These are phyloP conservation scores for Balakata baccata DNA, from an alignment of 345 rosid genomes.

Conservation along the genomic window DNA sequence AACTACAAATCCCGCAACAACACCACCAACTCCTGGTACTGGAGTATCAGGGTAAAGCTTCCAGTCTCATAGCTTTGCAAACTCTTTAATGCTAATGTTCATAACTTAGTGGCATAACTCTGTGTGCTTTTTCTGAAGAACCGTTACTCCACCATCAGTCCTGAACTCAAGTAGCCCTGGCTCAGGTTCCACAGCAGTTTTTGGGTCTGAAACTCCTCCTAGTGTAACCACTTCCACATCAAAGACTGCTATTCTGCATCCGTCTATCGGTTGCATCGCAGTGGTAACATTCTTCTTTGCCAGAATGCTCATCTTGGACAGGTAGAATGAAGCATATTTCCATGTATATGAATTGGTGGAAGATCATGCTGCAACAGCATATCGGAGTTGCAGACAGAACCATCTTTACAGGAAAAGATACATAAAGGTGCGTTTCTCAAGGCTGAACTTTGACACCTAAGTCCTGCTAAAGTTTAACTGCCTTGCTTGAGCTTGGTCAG, in stretches of 20 bases:
- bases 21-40: slow-evolving; percentile 31
- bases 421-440: slow-evolving; percentile 11
- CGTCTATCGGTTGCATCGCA: slow-evolving; percentile 23
- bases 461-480: slow-evolving; percentile 7
- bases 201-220: slow-evolving; percentile 42
- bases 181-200: slow-evolving; percentile 24
- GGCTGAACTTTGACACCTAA: neutral
- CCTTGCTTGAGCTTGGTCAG: slow-evolving; percentile 10
- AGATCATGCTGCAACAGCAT: slow-evolving; percentile 14
- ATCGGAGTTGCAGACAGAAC: slow-evolving; percentile 4
- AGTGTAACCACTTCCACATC: slow-evolving; percentile 35
- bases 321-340: slow-evolving; percentile 20
- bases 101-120: neutral
- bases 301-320: slow-evolving; percentile 22
- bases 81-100: neutral
- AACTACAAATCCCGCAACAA: slow-evolving; percentile 20
- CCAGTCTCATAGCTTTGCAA: neutral
- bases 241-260: slow-evolving; percentile 27
- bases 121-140: slow-evolving; percentile 12
- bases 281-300: slow-evolving; percentile 29
- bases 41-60: slow-evolving; percentile 45
- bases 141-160: slow-evolving; percentile 43
- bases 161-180: slow-evolving; percentile 48
- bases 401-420: neutral
- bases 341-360: slow-evolving; percentile 22